Percentiles rank a stretch among this genome's conserved stretches.
phyloP scores from a whole-genome alignment of 495 filamentous ascomycete species.

The Hypoxylon fragiforme region DNA sequence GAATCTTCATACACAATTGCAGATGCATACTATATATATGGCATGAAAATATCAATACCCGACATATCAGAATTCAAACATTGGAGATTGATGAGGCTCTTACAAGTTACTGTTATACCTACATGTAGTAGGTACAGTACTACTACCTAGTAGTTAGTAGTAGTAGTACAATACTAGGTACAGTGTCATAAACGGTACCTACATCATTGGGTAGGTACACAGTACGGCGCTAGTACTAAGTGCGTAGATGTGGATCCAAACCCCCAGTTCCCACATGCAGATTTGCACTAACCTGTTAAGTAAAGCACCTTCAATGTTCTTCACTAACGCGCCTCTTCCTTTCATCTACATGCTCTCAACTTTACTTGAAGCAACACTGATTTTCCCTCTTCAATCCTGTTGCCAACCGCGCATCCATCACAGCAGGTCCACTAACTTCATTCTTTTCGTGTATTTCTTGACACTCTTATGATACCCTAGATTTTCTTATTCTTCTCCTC shows the following conservation, averaged over 20 bases:
- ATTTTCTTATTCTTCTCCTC: constrained; percentile 8
- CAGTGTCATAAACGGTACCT: too few species aligned
- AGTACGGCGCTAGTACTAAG: too few species aligned
- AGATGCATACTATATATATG: too few species aligned
- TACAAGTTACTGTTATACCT: too few species aligned
- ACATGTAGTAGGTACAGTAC: too few species aligned
- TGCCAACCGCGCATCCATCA: background rate
- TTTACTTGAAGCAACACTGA: background rate
- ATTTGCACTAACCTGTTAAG: too few species aligned
- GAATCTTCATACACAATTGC: too few species aligned
- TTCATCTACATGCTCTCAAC: background rate
- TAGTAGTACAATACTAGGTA: background rate
- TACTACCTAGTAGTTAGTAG: background rate
- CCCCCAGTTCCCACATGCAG: too few species aligned
- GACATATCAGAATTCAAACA: too few species aligned
- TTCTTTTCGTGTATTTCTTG: constrained; percentile 24
- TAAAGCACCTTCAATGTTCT: background rate
- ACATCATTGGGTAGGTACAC: background rate
- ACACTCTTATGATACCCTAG: constrained; percentile 22
- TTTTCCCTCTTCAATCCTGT: background rate
- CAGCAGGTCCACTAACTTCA: background rate
- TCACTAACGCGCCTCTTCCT: constrained; percentile 19
- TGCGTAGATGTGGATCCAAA: too few species aligned
- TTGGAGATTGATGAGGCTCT: too few species aligned
- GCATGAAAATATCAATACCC: too few species aligned